These are phyloP conservation scores for Cucumis variabilis DNA, from an alignment of 331 rosid genomes.

Conservation along the genomic window DNA sequence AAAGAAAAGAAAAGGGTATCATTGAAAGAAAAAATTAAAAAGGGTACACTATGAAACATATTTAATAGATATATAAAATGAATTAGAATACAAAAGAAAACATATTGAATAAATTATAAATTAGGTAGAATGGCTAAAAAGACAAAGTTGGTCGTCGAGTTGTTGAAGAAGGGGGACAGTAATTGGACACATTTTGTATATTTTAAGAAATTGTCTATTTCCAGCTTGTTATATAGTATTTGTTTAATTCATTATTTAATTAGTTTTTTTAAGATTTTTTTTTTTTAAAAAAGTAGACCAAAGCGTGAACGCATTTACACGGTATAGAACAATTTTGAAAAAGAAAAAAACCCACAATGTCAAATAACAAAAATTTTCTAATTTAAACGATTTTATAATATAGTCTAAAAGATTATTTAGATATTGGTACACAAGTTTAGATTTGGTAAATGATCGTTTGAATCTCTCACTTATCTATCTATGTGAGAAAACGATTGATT, in stretches of 20 bases:
- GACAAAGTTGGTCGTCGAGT: neutral
- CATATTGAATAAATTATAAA: neutral
- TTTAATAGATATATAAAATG: neutral
- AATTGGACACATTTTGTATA: neutral
- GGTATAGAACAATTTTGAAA: too few relatives aligned
- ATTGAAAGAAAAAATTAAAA: neutral
- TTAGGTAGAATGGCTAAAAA: neutral
- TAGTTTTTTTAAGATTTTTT: neutral
- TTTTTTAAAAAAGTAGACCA: too few relatives aligned
- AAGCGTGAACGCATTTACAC: too few relatives aligned
- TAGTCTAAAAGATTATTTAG: too few relatives aligned
- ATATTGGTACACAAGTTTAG: too few relatives aligned
- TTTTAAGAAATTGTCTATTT: neutral
- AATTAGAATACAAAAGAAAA: neutral
- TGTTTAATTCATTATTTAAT: neutral
- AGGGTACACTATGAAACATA: neutral
- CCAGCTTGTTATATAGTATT: slow-evolving; percentile 1
- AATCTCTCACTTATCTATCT: too few relatives aligned
- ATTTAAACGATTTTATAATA: too few relatives aligned
- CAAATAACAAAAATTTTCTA: too few relatives aligned
- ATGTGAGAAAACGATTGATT: too few relatives aligned
- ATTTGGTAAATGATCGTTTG: too few relatives aligned
- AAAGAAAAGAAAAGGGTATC: neutral
- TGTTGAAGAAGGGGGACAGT: neutral
- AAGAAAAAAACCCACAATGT: too few relatives aligned